Evolutionary conservation across 306 rosid species (phyloP), one percentile per base, ranked within the genome.

Genomic region (Vigna nakashimae): DNA sequence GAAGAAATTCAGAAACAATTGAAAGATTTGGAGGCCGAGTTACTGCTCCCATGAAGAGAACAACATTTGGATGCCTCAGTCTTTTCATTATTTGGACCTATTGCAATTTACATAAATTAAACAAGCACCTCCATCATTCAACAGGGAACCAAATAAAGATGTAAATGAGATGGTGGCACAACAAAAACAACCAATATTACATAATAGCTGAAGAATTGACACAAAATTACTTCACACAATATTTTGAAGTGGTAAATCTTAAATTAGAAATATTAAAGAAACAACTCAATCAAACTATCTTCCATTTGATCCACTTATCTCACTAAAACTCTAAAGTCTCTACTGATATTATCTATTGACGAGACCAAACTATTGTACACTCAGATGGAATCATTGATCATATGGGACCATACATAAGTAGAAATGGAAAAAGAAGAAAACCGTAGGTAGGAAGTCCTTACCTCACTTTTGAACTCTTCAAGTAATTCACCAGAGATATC

Each of bases 21-120:
- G 99, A 96, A 81, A 96, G 99, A 87, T 92, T 87, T 80, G 98
- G 99, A 52, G 97, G 80, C 51, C 98, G 92, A 43, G 94, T 92
- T 79, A 96, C 87, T 60, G 98, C 99, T 76, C 99, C 99, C 99
- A 96, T 96, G 91, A 96, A 96, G 78, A 96, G 98, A 89, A 96
- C 99, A 79, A 96, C 97, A 85, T 96, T 96, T 22, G 99, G 99
- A 92, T 96, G 99, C 89, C 99, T 89, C 60, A 92, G 78, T 81
- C 93, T 87, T 86, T 88, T 96, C 98, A 96, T 96, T 79, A 96
- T 86, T 80, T 87, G 88, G 67, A 96, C 93, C 99, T 96, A 78
- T 78, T 81, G 80, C 74, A 90, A 83, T 69, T 79, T 56, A 82
- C 66, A 84, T 74, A 71, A 60, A 45, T 74, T 65, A 73, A 85